phyloP scores from a whole-genome alignment of 306 rosid genomes.

The Begonia loranthoides region DNA sequence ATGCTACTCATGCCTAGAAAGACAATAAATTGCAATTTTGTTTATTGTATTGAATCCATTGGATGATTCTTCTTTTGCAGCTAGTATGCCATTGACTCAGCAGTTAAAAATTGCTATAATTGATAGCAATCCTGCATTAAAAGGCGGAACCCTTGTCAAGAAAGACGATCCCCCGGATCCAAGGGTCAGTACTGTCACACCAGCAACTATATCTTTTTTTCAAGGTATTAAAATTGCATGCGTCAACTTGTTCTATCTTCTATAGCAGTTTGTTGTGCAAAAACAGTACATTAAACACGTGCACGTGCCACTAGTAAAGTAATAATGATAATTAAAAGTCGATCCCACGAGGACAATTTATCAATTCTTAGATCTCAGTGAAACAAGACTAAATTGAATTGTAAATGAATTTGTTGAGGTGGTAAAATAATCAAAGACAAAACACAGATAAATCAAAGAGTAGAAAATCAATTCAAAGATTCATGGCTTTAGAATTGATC shows the following conservation, averaged over 20 bases:
- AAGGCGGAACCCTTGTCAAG: conserved; percentile 30
- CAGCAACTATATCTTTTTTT: conserved; percentile 71
- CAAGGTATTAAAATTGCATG: conserved; percentile 37
- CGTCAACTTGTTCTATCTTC: not conserved
- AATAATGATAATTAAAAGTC: not conserved
- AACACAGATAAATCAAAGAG: too few relatives aligned
- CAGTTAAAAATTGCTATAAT: conserved; percentile 81
- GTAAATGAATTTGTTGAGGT: too few relatives aligned
- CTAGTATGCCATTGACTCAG: conserved; percentile 81
- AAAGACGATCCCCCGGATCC: conserved; percentile 81
- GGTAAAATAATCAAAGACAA: too few relatives aligned
- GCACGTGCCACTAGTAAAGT: too few relatives aligned
- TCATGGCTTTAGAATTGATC: too few relatives aligned
- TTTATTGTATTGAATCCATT: not conserved
- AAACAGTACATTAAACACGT: too few relatives aligned
- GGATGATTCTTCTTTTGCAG: conserved; percentile 25
- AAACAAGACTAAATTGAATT: not conserved
- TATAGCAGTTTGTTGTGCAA: not conserved
- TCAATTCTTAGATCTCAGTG: not conserved
- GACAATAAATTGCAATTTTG: not conserved
- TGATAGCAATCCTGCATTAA: conserved; percentile 84
- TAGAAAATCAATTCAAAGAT: too few relatives aligned
- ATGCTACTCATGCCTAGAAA: not conserved
- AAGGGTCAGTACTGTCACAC: conserved; percentile 91
- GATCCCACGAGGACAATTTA: not conserved